Conservation (phyloP, 2,329 filamentous ascomycete species). For the Clarireedia paspali region DNA sequence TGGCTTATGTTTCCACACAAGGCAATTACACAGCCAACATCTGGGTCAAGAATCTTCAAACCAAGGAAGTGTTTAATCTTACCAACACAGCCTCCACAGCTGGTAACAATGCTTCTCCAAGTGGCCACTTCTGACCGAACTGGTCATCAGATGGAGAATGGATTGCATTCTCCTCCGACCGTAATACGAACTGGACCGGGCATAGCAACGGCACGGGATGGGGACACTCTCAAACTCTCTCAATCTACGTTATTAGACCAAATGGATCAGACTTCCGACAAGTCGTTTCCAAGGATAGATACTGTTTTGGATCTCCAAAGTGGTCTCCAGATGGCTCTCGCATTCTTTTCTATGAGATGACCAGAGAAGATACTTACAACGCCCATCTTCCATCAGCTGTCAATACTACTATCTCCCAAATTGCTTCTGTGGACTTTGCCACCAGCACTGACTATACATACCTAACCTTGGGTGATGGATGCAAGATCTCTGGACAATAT, state of each 20-base stretch:
- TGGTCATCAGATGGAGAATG: conserved; percentile 37
- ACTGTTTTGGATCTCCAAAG: conserved; percentile 33
- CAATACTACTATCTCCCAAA: conserved; percentile 24
- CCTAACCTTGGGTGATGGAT: conserved; percentile 15
- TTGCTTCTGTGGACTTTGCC: conserved; percentile 33
- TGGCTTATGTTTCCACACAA: conserved; percentile 35
- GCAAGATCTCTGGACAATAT: conserved; percentile 14
- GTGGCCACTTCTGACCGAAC: conserved; percentile 32
- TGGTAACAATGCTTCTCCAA: conserved; percentile 14
- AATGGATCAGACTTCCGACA: conserved; percentile 33
- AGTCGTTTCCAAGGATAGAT: conserved; percentile 28
- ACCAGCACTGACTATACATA: conserved; percentile 30
- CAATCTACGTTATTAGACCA: conserved; percentile 33
- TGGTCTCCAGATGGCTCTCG: conserved; percentile 32
- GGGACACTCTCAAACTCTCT: conserved; percentile 35
- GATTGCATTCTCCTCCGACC: conserved; percentile 35
- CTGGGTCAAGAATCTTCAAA: conserved; percentile 33
- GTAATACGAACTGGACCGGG: conserved; percentile 35
- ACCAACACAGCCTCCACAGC: conserved; percentile 29
- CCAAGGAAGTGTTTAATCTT: conserved; percentile 29
- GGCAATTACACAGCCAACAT: conserved; percentile 33
- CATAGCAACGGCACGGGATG: conserved; percentile 34
- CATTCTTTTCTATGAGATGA: conserved; percentile 35
- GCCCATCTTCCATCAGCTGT: conserved; percentile 29
- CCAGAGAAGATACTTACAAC: conserved; percentile 32